These are phyloP conservation scores for Lactarius evosmus DNA, from an alignment of 768 basidiomycete genomes.

Conservation along the genomic window DNA sequence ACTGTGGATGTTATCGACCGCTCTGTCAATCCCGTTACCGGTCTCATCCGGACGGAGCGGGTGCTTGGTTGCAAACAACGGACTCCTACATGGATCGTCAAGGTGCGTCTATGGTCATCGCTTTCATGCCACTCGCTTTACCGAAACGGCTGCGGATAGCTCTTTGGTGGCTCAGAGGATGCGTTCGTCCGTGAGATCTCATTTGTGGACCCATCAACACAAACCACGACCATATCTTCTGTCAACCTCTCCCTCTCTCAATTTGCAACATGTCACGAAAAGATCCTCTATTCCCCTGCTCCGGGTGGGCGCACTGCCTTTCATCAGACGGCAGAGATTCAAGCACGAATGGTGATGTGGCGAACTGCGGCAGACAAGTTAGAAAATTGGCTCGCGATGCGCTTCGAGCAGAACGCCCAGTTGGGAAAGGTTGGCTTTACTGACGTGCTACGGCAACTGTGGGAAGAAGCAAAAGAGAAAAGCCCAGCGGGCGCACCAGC, in stretches of 20 bases:
- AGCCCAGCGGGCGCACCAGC: conserved; percentile 37
- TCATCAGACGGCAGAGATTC: conserved; percentile 87
- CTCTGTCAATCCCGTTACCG: conserved; percentile 75
- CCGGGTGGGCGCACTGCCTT: conserved; percentile 65
- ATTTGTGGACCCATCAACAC: conserved; percentile 81
- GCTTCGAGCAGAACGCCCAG: conserved; percentile 91
- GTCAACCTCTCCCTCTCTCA: conserved; percentile 95
- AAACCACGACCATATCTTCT: conserved; percentile 80
- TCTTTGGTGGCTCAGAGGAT: conserved; percentile 91
- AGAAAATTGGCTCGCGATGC: conserved; percentile 81
- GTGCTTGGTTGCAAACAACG: conserved; percentile 91
- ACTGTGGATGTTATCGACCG: conserved; percentile 87
- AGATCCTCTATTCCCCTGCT: conserved; percentile 81
- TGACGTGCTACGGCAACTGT: conserved; percentile 75
- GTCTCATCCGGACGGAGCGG: conserved; percentile 88
- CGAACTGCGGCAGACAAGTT: conserved; percentile 76
- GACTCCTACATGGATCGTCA: conserved; percentile 88
- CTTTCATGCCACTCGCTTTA: conserved; percentile 3
- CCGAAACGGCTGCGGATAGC: conserved; percentile 39
- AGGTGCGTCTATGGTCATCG: conserved; percentile 48
- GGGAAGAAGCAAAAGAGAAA: conserved; percentile 64
- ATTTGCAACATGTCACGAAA: conserved; percentile 89
- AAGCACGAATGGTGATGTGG: conserved; percentile 79
- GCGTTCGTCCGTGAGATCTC: conserved; percentile 94
- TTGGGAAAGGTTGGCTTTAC: conserved; percentile 87